These are phyloP conservation scores for Areca catechu DNA, from an alignment of 176 grass and related monocot species.

Conservation along the genomic window DNA sequence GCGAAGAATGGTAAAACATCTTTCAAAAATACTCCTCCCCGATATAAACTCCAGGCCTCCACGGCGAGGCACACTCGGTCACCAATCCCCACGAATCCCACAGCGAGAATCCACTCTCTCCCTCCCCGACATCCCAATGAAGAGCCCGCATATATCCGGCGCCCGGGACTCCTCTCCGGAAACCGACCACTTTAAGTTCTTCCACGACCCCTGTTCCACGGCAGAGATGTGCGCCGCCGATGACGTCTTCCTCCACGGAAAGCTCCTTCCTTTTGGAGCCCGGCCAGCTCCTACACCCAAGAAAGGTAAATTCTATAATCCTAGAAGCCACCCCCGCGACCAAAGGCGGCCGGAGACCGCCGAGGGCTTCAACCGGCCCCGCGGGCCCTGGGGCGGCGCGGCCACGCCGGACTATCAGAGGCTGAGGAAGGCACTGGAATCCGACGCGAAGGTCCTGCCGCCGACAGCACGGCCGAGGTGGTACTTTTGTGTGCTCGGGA, in stretches of 20 bases:
- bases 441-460: neutral
- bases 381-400: too few relatives aligned
- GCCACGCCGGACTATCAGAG: neutral
- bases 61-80: too few relatives aligned
- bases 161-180: neutral
- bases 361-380: too few relatives aligned
- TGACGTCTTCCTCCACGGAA: constrained; percentile 18
- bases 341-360: neutral
- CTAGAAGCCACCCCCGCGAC: too few relatives aligned
- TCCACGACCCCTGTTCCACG: constrained; percentile 8
- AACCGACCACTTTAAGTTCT: constrained; percentile 18
- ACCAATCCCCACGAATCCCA: too few relatives aligned
- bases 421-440: neutral
- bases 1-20: too few relatives aligned
- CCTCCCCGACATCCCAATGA: too few relatives aligned
- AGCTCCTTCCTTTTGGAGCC: constrained; percentile 21
- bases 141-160: too few relatives aligned
- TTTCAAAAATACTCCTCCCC: too few relatives aligned
- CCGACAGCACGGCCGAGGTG: constrained; percentile 26
- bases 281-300: constrained; percentile 1
- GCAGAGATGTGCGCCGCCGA: constrained; percentile 17
- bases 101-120: too few relatives aligned
- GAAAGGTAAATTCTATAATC: neutral
- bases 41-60: too few relatives aligned
- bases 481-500: constrained; percentile 39